Evolutionary conservation across 2,329 filamentous ascomycete species (phyloP), one percentile per base, ranked within the genome.

Genomic region (Alternaria consortialis): DNA sequence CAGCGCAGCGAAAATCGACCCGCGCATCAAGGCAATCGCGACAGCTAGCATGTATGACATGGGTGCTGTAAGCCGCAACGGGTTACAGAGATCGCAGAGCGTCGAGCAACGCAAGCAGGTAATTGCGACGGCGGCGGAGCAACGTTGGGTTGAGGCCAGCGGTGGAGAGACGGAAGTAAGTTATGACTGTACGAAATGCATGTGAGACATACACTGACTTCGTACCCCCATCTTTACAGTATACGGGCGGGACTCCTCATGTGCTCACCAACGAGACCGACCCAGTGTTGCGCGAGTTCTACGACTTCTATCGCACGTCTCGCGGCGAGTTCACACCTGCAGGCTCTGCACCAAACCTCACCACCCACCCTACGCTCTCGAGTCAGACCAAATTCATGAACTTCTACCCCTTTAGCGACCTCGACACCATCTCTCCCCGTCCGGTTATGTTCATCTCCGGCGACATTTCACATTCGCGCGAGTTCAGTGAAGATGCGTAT

Each of bases 1-100:
- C 62, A 76, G 74, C 56, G 78, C 78, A 0, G 77, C 78, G 3
- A 79, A 79, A 58, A 72, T 78, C 15, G 62, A 74, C 62, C 54
- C 66, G 0, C 74, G 72, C 7, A 53, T 76, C 20, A 55, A 68
- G 47, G 69, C 69, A 20, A 57, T 70, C 52, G 69, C 69, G 2
- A 71, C 69, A 12, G 34, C 62, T 17, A 67, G 66, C 56, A 70
- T 70, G 68, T 69, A 69, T 40, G 61, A 67, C 43, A 67, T 68
- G 65, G 62, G 66, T 4, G 56, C 64, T 17, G 56, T 53, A 1
- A 39, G 17, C 20, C 66, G 65, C 20, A 57, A 65, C 29, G 62
- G 64, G 4, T 20, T 68, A 23, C 56, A 44, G 36, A 43, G 57
- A n/a, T 36, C 46, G 5, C 44, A 48, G n/a, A 67, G 46, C 53